Evolutionary conservation across 176 grass and related monocot genomes (phyloP), one percentile per base, ranked within the genome.

Genomic region (Luzula sylvatica): DNA sequence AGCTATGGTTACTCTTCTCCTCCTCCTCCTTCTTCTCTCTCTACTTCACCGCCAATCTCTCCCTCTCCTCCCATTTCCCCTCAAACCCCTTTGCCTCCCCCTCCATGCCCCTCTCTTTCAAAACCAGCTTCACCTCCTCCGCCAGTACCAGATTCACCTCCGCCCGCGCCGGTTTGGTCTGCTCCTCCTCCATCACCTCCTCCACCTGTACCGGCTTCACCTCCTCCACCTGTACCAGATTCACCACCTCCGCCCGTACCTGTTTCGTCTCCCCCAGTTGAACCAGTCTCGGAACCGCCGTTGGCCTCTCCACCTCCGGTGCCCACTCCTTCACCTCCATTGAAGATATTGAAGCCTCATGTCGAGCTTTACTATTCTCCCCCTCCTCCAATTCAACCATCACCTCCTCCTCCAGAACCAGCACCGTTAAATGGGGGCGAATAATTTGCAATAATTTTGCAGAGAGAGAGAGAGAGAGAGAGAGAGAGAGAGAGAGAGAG

Each of bases 331-430:
- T 40, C 60, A 1, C 60, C 59, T 32, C 59, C 60, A 7, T 8
- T 8, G 3, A 35, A 35, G 30, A 32, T 24, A 2, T 22, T 32
- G 8, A 64, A 50, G 19, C 60, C 60, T 21, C 60, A 45, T 13
- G 42, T 64, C 9, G 15, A 42, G 11, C 25, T 35, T 24, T 64
- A 64, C 60, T 64, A 64, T 12, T 64, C 60, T 5, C 60, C 60
- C 28, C 60, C 60, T 64, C 60, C 59, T 27, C 60, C 16, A 18
- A 49, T 64, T 64, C 42, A 38, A 18, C 25, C 23, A 48, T 5
- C 60, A 32, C 24, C 51, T 50, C 53, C 61, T 29, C 60, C 60
- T 12, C 60, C 60, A 5, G 42, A 39, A 20, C 42, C 42, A 20
- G 23, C 60, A 13, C 25, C 11, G 3, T 47, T n/a, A n/a, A n/a